Conservation (phyloP, 768 basidiomycete species). For the Neoboletus subvelutipes region DNA sequence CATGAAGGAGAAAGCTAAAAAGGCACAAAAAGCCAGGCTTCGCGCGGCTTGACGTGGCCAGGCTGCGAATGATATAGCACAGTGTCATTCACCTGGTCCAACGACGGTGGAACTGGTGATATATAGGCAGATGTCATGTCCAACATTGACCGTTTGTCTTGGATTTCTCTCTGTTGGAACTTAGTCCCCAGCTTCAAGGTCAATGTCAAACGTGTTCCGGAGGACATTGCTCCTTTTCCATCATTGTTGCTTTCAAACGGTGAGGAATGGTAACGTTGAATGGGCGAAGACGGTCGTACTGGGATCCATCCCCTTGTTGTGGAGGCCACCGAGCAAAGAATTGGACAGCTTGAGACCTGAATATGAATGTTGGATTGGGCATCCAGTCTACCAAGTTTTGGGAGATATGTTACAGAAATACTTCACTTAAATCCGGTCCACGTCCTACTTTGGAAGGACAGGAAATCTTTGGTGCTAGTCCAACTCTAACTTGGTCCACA, state of each 20-base stretch:
- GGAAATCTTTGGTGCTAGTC: background rate
- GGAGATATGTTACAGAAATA: no score
- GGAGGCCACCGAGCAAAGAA: background rate
- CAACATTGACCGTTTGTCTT: background rate
- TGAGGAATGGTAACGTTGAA: background rate
- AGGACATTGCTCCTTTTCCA: background rate
- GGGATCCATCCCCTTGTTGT: background rate
- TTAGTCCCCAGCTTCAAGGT: background rate
- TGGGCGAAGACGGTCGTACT: background rate
- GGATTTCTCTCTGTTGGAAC: no score
- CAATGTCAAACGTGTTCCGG: background rate
- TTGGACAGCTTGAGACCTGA: background rate
- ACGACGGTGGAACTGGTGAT: background rate
- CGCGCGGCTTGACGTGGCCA: constrained; percentile 51
- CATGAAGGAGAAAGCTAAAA: constrained; percentile 69
- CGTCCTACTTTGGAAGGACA: background rate
- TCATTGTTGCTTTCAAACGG: background rate
- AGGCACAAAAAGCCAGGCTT: constrained; percentile 57
- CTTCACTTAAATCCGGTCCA: no score
- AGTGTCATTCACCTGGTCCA: background rate
- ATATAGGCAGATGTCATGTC: background rate
- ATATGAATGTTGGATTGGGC: background rate
- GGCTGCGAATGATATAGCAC: background rate
- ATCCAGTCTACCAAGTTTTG: background rate
- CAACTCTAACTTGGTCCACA: background rate